Conservation (phyloP, 83 land plant species). For the Larix sibirica region DNA sequence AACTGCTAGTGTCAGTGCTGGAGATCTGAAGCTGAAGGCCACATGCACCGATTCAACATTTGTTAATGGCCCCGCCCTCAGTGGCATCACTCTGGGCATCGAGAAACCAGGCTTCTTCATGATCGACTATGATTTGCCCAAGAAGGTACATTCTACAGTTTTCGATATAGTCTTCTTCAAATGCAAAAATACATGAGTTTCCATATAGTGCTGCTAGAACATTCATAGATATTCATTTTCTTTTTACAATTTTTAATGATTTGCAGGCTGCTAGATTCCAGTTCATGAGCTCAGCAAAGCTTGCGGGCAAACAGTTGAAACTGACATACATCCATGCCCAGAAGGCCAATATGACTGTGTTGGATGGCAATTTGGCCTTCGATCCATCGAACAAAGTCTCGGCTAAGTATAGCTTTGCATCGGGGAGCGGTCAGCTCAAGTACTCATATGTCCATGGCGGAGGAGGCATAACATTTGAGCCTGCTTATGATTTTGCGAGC, state of each 20-base stretch:
- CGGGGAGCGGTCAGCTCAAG: slow-evolving; percentile 70
- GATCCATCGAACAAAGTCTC: slow-evolving; percentile 87
- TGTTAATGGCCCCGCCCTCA: slow-evolving; percentile 45
- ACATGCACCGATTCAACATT: slow-evolving; percentile 73
- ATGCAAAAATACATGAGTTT: too few species aligned
- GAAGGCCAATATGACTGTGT: slow-evolving; percentile 58
- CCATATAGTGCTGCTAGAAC: too few species aligned
- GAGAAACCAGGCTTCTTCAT: slow-evolving; percentile 91
- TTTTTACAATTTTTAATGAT: not conserved
- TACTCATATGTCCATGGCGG: slow-evolving; percentile 68
- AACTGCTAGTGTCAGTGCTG: slow-evolving; percentile 50
- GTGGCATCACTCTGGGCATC: slow-evolving; percentile 72
- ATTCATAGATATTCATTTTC: too few species aligned
- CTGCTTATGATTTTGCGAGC: slow-evolving; percentile 72
- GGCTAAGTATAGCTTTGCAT: slow-evolving; percentile 62
- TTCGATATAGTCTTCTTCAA: too few species aligned
- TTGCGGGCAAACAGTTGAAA: slow-evolving; percentile 74
- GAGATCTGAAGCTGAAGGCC: slow-evolving; percentile 76
- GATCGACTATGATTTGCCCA: slow-evolving; percentile 78
- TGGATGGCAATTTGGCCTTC: slow-evolving; percentile 71
- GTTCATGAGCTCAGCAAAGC: slow-evolving; percentile 76
- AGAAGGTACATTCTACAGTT: slow-evolving; percentile 28
- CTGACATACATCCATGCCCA: slow-evolving; percentile 80
- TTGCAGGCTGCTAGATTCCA: slow-evolving; percentile 82
- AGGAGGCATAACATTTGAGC: slow-evolving; percentile 68